A percentile compares a stretch with the other conserved stretches of the same genome.
These are phyloP conservation scores for Diaporthe citri DNA, from an alignment of 2,329 filamentous ascomycete species.

Conservation along the genomic window DNA sequence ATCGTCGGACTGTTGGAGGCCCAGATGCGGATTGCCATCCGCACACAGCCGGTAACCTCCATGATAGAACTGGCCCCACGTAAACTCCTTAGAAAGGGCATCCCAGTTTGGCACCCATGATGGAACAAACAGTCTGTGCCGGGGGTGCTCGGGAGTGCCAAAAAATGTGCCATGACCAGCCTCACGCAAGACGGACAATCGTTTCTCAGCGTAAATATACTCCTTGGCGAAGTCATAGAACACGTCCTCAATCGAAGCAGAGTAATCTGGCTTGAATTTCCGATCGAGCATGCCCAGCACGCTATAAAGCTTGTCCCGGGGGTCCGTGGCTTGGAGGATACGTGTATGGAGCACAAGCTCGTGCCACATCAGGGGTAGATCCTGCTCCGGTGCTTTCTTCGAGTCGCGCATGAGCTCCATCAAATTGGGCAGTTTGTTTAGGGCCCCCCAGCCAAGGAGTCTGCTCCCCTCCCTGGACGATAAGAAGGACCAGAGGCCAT, in stretches of 20 bases:
- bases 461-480: conserved; percentile 5
- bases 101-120: conserved; percentile 21
- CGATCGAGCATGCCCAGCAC: conserved; percentile 9
- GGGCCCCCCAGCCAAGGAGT: not conserved
- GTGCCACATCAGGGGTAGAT: conserved; percentile 1
- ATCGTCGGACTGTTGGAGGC: not conserved
- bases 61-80: conserved; percentile 13
- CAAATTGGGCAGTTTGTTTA: conserved; percentile 6
- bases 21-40: not conserved
- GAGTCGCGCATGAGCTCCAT: not conserved
- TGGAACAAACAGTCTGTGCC: conserved; percentile 9
- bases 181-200: conserved; percentile 1
- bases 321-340: conserved; percentile 5
- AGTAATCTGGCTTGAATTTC: conserved; percentile 6
- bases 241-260: conserved; percentile 7
- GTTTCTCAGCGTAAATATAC: not conserved
- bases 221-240: not conserved
- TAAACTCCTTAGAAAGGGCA: conserved; percentile 9
- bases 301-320: conserved; percentile 16
- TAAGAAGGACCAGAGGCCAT: not conserved
- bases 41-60: not conserved
- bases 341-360: conserved; percentile 8
- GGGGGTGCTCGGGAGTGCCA: conserved; percentile 7
- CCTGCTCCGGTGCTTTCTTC: not conserved
- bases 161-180: not conserved